Base-by-base conservation (phyloP, 805 yeast genomes). In the Candida ponderosae region DNA sequence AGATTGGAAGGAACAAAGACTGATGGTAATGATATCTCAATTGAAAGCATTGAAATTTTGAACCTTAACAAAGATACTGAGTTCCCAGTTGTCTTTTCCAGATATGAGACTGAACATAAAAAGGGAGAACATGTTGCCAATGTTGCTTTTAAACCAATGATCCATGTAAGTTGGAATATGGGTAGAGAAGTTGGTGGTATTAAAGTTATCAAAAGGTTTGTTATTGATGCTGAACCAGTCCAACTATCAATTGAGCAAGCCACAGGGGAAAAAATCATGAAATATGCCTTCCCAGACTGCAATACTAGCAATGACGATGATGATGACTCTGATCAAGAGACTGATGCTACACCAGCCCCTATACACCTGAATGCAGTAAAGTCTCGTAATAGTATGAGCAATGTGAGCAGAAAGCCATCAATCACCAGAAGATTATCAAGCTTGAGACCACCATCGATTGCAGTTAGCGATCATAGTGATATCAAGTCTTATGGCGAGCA, bases 121-220 rank as follows among this genome's bases (percentile, higher is more conserved):
- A 33, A 34, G 19, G 26, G 38, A 20, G 35, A 34, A 23, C 35
- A 29, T 26, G 44, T 27, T 18, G 37, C 23, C 34, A 39, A 19
- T 34, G 42, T 5, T 37, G 5, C 7, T 10, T 7, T 15, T 15
- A 42, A 47, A 13, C 62, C 61, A 27, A 56, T 74, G 42, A 54
- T 80, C 7, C 57, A 59, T 6, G 57, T 79, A 3, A 53, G 60
- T 10, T 89, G 97, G 97, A 72, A 76, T n/a, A 74, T 83, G 79
- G 73, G 81, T 36, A 76, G 74, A 38, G 87, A 95, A 0, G 81
- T 90, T 39, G 97, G 96, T 24, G 97, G 97, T 10, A 87, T 89
- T 35, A 73, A 83, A n/a, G 79, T 89, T 18, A 66, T 89, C 60
- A 78, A 76, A 41, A 63, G 70, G 35, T 79, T 86, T 18, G 74